phyloP scores from a whole-genome alignment of 2,329 filamentous ascomycete species.

The Gnomoniopsis smithogilvyi region DNA sequence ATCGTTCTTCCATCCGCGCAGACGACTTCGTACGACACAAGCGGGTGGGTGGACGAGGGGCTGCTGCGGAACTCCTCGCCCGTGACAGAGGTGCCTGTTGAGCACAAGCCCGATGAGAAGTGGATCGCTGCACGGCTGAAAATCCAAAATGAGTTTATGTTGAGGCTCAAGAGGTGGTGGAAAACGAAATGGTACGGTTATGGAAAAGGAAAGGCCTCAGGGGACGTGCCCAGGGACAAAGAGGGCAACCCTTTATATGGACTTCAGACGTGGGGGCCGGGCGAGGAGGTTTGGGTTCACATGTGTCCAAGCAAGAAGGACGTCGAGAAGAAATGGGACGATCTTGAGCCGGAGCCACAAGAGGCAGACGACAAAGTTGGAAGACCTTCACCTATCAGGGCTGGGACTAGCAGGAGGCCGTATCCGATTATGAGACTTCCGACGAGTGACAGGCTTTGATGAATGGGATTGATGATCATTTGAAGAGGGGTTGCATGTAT shows the following conservation, averaged over 20 bases:
- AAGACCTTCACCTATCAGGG: not conserved
- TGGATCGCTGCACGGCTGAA: slow-evolving; percentile 55
- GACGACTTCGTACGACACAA: slow-evolving; percentile 41
- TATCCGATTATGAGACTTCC: not conserved
- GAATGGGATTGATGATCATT: not conserved
- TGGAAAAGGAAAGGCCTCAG: slow-evolving; percentile 32
- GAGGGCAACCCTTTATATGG: slow-evolving; percentile 34
- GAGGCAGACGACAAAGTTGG: not conserved
- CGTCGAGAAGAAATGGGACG: slow-evolving; percentile 20
- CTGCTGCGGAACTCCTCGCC: slow-evolving; percentile 41
- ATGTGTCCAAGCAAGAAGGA: slow-evolving; percentile 25
- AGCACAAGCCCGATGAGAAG: slow-evolving; percentile 54
- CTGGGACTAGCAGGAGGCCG: not conserved
- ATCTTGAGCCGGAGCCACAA: not conserved
- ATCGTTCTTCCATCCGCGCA: slow-evolving; percentile 46
- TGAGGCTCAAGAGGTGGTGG: slow-evolving; percentile 43
- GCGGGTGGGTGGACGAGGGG: slow-evolving; percentile 48
- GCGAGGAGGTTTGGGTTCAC: slow-evolving; percentile 31
- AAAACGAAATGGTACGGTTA: slow-evolving; percentile 19
- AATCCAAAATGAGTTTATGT: slow-evolving; percentile 55
- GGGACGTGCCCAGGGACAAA: slow-evolving; percentile 31
- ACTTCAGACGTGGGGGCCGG: slow-evolving; percentile 27
- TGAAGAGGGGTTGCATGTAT: not conserved
- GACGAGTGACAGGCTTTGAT: not conserved
- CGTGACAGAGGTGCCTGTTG: slow-evolving; percentile 44